Evolutionary conservation across 2,329 filamentous ascomycete genomes (phyloP).

Genomic region (Nemania diffusa): DNA sequence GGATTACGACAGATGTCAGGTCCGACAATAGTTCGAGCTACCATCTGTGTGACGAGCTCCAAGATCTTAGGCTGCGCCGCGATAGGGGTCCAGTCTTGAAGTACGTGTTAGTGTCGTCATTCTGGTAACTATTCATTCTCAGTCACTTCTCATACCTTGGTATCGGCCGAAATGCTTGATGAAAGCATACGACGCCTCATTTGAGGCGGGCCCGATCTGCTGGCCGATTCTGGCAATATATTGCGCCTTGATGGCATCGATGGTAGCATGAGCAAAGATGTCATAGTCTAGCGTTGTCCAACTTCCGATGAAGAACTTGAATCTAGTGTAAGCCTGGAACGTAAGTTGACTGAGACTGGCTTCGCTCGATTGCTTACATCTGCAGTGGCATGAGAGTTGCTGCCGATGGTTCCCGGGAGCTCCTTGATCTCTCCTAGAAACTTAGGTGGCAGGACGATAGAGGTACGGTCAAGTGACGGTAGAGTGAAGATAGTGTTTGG

Average conservation of each 20-base stretch:
- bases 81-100: conserved; percentile 31
- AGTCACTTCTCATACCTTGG: conserved; percentile 7
- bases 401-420: conserved; percentile 23
- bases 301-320: conserved; percentile 30
- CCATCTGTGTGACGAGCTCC: conserved; percentile 21
- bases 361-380: conserved; percentile 18
- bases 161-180: conserved; percentile 20
- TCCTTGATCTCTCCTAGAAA: conserved; percentile 25
- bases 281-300: conserved; percentile 33
- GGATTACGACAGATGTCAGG: conserved; percentile 32
- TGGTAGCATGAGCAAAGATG: conserved; percentile 26
- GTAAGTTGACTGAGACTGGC: background rate
- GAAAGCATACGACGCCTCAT: conserved; percentile 26
- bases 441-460: conserved; percentile 25
- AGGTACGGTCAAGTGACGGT: conserved; percentile 24
- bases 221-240: conserved; percentile 32
- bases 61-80: conserved; percentile 28
- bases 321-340: background rate
- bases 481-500: conserved; percentile 21
- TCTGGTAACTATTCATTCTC: no score
- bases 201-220: conserved; percentile 22
- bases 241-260: conserved; percentile 28
- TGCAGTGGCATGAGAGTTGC: conserved; percentile 24
- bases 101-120: background rate
- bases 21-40: conserved; percentile 27